Evolutionary conservation across 2,329 filamentous ascomycete species (phyloP).

Genomic region (Ophiostoma sp.): DNA sequence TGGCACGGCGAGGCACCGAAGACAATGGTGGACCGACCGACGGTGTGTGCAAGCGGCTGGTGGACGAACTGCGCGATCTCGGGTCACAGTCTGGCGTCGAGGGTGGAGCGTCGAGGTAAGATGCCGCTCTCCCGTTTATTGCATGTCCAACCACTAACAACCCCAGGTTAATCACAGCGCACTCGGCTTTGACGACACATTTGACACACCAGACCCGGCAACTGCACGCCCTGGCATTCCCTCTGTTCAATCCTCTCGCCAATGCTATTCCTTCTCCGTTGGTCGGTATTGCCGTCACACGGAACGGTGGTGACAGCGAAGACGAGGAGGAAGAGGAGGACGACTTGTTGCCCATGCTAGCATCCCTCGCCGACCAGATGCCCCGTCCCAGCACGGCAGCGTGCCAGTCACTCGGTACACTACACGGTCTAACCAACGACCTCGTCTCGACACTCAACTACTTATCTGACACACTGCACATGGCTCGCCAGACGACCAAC

Average conservation of each 20-base stretch:
- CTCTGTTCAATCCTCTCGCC: constrained; percentile 67
- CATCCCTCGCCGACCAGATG: constrained; percentile 65
- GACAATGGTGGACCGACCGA: constrained; percentile 65
- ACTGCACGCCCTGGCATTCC: constrained; percentile 71
- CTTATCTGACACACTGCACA: constrained; percentile 88
- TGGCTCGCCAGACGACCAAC: constrained; percentile 84
- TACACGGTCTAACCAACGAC: constrained; percentile 71
- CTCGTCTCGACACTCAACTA: constrained; percentile 79
- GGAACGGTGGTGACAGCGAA: constrained; percentile 3
- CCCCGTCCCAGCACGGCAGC: constrained; percentile 63
- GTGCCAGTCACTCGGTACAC: constrained; percentile 64
- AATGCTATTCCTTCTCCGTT: constrained; percentile 46
- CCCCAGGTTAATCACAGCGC: constrained; percentile 72
- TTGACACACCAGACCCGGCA: constrained; percentile 73
- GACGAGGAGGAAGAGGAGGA: constrained; percentile 57
- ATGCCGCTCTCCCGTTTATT: not conserved
- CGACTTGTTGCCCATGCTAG: constrained; percentile 66
- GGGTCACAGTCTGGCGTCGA: constrained; percentile 72
- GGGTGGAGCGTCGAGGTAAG: constrained; percentile 67
- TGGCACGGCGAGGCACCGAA: constrained; percentile 66
- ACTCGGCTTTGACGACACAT: constrained; percentile 73
- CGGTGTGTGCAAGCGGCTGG: constrained; percentile 67
- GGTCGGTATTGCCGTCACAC: constrained; percentile 13
- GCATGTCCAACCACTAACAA: not conserved
- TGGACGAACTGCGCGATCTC: constrained; percentile 69